Evolutionary conservation across 441 rosid species (phyloP), one percentile per base, ranked within the genome.

Genomic region (Melastoma candidum): DNA sequence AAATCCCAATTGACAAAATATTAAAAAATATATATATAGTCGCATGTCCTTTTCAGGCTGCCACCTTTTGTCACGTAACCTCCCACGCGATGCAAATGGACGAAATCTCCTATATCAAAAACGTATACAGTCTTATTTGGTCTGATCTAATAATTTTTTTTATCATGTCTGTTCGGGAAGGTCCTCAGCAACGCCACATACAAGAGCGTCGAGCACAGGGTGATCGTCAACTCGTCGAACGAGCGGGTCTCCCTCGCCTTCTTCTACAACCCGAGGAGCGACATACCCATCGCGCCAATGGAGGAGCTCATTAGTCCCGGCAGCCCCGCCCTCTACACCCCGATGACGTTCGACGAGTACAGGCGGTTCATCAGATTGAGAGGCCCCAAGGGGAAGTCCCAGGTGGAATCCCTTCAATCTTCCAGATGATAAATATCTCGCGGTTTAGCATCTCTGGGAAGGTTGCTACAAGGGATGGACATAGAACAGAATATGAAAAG

Each of bases 191-290:
- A 86, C 64, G 82, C 87, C 51, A 70, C 50, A 11, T 90, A 82
- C 76, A 90, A 69, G 68, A 90, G 95, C 41, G 94, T 90, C 67
- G 97, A 90, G 75, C 97, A 90, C 43, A 64, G 94, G 65, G 97
- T 86, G 69, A 73, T 78, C 1, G 97, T 84, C 39, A 87, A 90
- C 61, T 78, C 92, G 11, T 56, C 55, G 1, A 36, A 71, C 26
- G 95, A 90, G 49, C 67, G 97, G 9, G 65, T 90, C 0, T 90
- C 97, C 0, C 74, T 90, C 13, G 96, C 97, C 14, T 87, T 86
- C 67, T 90, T 87, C 64, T 90, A 90, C 80, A 90, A 90, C 64
- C 97, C 97, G n/a, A 90, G 76, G 66, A 75, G 89, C 45, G 94
- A 87, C 47, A 74, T 82, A 14, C 92, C 80, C 0, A 81, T 90